Conservation (phyloP, 1,139 yeast genomes). For the Pichia sp. region DNA sequence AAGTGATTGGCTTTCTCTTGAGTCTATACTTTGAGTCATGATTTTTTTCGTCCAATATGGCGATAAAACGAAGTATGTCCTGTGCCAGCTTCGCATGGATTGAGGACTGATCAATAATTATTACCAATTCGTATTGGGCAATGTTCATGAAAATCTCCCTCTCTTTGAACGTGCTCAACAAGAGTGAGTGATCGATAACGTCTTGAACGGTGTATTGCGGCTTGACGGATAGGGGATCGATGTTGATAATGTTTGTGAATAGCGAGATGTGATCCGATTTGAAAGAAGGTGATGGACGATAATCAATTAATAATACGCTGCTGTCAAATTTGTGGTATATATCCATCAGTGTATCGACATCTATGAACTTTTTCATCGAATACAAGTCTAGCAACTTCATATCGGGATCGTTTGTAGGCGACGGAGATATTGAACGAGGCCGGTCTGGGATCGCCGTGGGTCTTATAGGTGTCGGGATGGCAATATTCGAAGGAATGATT, state of each 20-base stretch:
- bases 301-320: conserved; percentile 48
- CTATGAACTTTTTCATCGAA: conserved; percentile 3
- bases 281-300: conserved; percentile 47
- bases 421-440: conserved; percentile 16
- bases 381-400: conserved; percentile 3
- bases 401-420: conserved; percentile 1
- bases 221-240: conserved; percentile 51
- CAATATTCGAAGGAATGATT: background rate
- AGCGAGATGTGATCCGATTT: conserved; percentile 50
- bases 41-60: conserved; percentile 37
- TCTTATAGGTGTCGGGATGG: background rate
- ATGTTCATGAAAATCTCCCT: conserved; percentile 42
- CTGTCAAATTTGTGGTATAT: conserved; percentile 22
- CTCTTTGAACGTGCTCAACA: conserved; percentile 36
- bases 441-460: conserved; percentile 1
- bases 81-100: conserved; percentile 17
- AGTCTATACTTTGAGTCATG: conserved; percentile 40
- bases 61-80: conserved; percentile 33
- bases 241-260: conserved; percentile 46
- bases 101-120: conserved; percentile 45
- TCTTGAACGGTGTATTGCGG: conserved; percentile 34
- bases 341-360: conserved; percentile 23
- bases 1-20: conserved; percentile 47
- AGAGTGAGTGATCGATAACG: conserved; percentile 31
- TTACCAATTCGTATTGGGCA: conserved; percentile 47